Evolutionary conservation across 768 basidiomycete species (phyloP).

Genomic region (Boletus sensibilis): DNA sequence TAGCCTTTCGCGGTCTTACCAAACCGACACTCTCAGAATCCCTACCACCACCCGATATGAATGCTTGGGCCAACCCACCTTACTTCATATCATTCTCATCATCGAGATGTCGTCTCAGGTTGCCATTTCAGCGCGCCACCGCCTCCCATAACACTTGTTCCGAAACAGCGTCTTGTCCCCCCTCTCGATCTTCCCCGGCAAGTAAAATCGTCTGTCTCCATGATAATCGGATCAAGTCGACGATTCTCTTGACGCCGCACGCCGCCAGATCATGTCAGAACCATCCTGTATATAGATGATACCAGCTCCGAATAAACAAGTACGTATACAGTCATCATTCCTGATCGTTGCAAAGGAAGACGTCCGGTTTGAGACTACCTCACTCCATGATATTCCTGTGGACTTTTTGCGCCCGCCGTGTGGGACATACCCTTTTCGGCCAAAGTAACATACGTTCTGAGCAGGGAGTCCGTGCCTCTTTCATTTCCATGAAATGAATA

Average conservation of each 20-base stretch:
- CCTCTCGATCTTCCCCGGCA: background rate
- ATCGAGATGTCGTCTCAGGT: background rate
- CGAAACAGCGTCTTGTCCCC: background rate
- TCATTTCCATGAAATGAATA: slow-evolving; percentile 13
- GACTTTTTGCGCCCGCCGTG: background rate
- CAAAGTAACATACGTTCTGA: background rate
- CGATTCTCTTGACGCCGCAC: background rate
- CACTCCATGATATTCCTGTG: background rate
- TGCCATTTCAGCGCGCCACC: background rate
- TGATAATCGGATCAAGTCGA: slow-evolving; percentile 11
- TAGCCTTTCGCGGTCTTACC: background rate
- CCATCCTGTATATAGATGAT: background rate
- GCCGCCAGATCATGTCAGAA: background rate
- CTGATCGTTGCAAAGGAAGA: background rate
- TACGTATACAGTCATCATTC: background rate
- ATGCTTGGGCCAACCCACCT: background rate
- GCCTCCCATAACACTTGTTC: background rate
- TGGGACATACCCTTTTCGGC: background rate
- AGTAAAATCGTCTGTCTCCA: background rate
- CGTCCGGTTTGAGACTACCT: background rate
- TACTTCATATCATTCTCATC: background rate
- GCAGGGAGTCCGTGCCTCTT: slow-evolving; percentile 5
- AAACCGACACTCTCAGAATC: background rate
- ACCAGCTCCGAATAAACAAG: background rate
- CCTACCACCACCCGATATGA: background rate